Evolutionary conservation across 805 yeast species (phyloP).

Genomic region (Nakazawaea laoshanensis): DNA sequence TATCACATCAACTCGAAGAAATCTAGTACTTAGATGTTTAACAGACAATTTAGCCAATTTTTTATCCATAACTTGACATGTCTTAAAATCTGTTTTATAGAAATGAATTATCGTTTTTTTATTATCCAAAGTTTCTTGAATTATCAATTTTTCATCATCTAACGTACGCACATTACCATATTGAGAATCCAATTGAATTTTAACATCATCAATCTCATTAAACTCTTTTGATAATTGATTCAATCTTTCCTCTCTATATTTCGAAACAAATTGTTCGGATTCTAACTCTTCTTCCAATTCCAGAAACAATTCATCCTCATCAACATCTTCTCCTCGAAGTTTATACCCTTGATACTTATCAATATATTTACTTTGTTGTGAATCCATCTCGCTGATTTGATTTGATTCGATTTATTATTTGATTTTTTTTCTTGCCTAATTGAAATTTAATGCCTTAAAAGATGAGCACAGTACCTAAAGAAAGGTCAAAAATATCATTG

Average conservation of each 20-base stretch:
- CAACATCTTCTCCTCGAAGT: constrained; percentile 20
- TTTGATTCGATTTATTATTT: no score
- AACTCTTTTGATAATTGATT: constrained; percentile 42
- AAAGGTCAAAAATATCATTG: constrained; percentile 1
- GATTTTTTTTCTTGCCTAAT: not conserved
- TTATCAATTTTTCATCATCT: constrained; percentile 45
- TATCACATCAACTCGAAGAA: constrained; percentile 49
- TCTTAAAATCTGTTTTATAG: constrained; percentile 48
- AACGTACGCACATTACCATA: constrained; percentile 36
- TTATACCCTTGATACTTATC: constrained; percentile 38
- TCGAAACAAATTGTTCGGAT: constrained; percentile 31
- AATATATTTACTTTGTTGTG: constrained; percentile 23
- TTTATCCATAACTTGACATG: constrained; percentile 53
- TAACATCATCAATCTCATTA: constrained; percentile 21
- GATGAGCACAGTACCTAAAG: no score
- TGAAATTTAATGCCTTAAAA: no score
- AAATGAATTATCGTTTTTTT: constrained; percentile 50
- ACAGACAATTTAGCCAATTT: constrained; percentile 38
- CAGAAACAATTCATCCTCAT: constrained; percentile 34
- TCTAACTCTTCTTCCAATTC: constrained; percentile 46
- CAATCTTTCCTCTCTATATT: constrained; percentile 57
- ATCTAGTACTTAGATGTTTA: constrained; percentile 47
- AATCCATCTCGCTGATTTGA: constrained; percentile 25
- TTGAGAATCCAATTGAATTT: constrained; percentile 17
- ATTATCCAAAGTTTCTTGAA: constrained; percentile 37